Conservation (phyloP, 106 monocot genomes). For the Vanilla planifolia region DNA sequence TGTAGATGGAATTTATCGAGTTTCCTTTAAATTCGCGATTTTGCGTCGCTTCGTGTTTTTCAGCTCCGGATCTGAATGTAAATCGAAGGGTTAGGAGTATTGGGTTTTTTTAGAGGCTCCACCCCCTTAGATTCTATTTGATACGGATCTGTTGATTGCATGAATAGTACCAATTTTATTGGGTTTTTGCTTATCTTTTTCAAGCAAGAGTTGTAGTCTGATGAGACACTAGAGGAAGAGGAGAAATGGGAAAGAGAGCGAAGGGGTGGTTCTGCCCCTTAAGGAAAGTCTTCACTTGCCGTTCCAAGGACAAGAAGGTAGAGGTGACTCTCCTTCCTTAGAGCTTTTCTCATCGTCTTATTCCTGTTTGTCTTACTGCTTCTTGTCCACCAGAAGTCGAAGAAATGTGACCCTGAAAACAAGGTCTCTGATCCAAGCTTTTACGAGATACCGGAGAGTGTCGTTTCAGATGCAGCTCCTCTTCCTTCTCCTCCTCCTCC, state of each 20-base stretch:
- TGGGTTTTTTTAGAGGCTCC: no score
- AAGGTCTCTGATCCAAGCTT: neutral
- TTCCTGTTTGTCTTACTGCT: neutral
- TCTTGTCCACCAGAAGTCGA: slow-evolving; percentile 17
- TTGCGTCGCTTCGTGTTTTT: no score
- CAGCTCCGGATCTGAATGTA: no score
- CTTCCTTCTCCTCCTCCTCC: neutral
- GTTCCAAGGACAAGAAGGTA: slow-evolving; percentile 59
- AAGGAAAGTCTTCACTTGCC: slow-evolving; percentile 75
- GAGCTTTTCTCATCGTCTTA: neutral
- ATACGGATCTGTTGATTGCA: no score
- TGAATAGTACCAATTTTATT: no score
- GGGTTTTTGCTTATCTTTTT: no score
- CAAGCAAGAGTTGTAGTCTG: slow-evolving; percentile 1
- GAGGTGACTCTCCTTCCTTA: no score
- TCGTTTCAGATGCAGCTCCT: slow-evolving; percentile 1
- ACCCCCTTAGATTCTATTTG: no score
- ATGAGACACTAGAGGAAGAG: neutral
- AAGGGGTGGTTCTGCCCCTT: slow-evolving; percentile 78
- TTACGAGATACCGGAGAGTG: neutral
- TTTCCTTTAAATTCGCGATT: no score
- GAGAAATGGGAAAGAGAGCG: slow-evolving; percentile 66
- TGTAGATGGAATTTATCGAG: no score
- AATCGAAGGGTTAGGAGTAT: no score
- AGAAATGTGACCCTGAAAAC: slow-evolving; percentile 37